phyloP scores from a whole-genome alignment of 1,139 yeast species.

The Geotrichum reessii region DNA sequence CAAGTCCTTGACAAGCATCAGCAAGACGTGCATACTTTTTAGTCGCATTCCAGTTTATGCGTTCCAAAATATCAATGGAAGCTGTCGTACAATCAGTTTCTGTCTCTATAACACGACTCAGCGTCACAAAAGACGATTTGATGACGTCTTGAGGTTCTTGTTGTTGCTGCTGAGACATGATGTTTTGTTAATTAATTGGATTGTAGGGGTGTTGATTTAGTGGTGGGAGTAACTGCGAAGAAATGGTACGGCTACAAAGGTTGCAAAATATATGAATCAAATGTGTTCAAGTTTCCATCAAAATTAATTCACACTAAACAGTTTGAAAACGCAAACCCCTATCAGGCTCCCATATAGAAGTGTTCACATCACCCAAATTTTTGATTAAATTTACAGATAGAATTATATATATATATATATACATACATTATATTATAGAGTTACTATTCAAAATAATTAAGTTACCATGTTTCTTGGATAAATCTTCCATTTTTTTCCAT shows the following conservation, averaged over 20 bases:
- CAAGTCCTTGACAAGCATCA: constrained; percentile 29
- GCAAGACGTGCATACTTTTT: constrained; percentile 29
- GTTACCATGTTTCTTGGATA: constrained; percentile 89
- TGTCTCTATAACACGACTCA: constrained; percentile 30
- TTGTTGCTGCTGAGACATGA: background rate
- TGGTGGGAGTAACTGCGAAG: background rate
- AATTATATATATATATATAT: no score
- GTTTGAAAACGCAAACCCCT: background rate
- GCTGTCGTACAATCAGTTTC: constrained; percentile 33
- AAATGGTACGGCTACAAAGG: background rate
- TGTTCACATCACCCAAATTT: background rate
- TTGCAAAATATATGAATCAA: background rate
- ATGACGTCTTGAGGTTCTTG: constrained; percentile 8
- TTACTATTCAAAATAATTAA: background rate
- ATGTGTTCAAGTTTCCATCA: no score
- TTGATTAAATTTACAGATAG: no score
- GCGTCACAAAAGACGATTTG: constrained; percentile 21
- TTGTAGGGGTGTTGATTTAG: background rate
- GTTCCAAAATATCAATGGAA: constrained; percentile 34
- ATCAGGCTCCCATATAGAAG: background rate
- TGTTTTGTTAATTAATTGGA: background rate
- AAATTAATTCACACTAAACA: no score
- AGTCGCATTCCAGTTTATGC: constrained; percentile 31
- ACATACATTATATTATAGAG: background rate
- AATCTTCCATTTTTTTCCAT: constrained; percentile 69